phyloP scores from a whole-genome alignment of 768 basidiomycete species.

The Tephrocybe rancida region DNA sequence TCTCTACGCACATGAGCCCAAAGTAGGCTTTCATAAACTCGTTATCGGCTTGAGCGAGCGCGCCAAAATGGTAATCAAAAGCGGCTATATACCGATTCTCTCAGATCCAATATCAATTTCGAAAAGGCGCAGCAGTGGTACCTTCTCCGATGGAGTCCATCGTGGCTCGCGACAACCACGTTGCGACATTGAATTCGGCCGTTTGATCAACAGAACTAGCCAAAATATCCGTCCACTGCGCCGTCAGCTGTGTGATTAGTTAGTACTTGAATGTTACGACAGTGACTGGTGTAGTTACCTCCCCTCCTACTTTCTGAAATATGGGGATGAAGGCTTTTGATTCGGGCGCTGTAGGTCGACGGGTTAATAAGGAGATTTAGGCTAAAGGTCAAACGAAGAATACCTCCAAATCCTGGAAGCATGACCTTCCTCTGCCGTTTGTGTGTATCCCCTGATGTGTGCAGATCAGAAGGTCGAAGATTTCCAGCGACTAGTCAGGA shows the following conservation, averaged over 20 bases:
- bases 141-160: constrained; percentile 57
- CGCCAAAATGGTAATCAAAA: constrained; percentile 60
- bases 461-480: not conserved
- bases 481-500: not conserved
- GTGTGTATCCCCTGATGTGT: constrained; percentile 41
- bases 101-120: too few species aligned
- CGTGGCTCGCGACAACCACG: constrained; percentile 51
- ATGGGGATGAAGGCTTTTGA: constrained; percentile 51
- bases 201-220: constrained; percentile 41
- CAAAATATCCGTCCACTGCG: constrained; percentile 55
- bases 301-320: constrained; percentile 45
- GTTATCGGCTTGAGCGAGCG: constrained; percentile 48
- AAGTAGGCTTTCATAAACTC: constrained; percentile 57
- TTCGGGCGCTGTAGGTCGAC: constrained; percentile 35
- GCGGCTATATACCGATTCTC: constrained; percentile 39
- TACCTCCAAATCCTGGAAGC: constrained; percentile 57
- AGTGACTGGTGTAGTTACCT: constrained; percentile 31
- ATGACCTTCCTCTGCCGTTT: constrained; percentile 56
- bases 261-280: not conserved
- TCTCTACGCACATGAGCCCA: constrained; percentile 42
- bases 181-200: constrained; percentile 47
- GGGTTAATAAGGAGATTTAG: not conserved
- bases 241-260: constrained; percentile 38
- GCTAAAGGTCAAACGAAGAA: not conserved
- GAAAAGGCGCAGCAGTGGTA: constrained; percentile 11